A percentile compares a stretch with the other conserved stretches of the same genome.
Conservation (phyloP, 164 flowering plant species). For the Macadamia integrifolia region DNA sequence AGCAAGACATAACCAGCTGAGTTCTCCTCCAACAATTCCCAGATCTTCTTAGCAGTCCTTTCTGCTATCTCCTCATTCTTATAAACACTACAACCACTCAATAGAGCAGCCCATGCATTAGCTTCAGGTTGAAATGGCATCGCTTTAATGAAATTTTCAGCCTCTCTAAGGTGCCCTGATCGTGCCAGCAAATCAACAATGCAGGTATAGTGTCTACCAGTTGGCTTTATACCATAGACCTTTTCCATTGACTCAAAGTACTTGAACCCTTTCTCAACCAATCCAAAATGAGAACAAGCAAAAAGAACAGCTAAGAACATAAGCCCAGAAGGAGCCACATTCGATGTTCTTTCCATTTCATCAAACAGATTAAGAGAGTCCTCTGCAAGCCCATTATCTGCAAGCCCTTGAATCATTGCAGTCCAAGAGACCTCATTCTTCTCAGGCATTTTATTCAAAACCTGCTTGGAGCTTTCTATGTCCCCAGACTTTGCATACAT, state of each 20-base stretch:
- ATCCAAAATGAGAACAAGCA: slow-evolving; percentile 65
- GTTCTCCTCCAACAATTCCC: slow-evolving; percentile 30
- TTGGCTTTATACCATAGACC: slow-evolving; percentile 42
- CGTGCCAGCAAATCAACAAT: slow-evolving; percentile 60
- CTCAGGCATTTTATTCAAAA: slow-evolving; percentile 41
- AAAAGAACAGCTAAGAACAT: slow-evolving; percentile 44
- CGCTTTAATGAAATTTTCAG: slow-evolving; percentile 40
- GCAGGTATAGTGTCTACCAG: slow-evolving; percentile 44
- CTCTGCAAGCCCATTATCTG: slow-evolving; percentile 49
- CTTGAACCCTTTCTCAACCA: slow-evolving; percentile 45
- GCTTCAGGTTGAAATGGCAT: slow-evolving; percentile 52
- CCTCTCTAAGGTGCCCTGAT: slow-evolving; percentile 48
- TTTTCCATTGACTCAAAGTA: slow-evolving; percentile 50
- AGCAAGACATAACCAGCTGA: slow-evolving; percentile 49
- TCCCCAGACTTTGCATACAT: slow-evolving; percentile 73
- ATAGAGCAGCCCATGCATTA: slow-evolving; percentile 50
- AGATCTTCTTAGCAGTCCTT: slow-evolving; percentile 35
- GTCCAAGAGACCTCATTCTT: slow-evolving; percentile 56
- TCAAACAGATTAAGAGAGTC: slow-evolving; percentile 42
- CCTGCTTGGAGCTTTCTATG: slow-evolving; percentile 32
- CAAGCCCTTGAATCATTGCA: slow-evolving; percentile 65
- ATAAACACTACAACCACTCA: slow-evolving; percentile 49
- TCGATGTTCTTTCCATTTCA: slow-evolving; percentile 36
- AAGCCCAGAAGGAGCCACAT: slow-evolving; percentile 38
- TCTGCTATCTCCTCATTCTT: slow-evolving; percentile 44